A percentile compares a stretch with the other conserved stretches of the same genome.
Conservation (phyloP, 208 protist species). For the Leishmania guyanensis region DNA sequence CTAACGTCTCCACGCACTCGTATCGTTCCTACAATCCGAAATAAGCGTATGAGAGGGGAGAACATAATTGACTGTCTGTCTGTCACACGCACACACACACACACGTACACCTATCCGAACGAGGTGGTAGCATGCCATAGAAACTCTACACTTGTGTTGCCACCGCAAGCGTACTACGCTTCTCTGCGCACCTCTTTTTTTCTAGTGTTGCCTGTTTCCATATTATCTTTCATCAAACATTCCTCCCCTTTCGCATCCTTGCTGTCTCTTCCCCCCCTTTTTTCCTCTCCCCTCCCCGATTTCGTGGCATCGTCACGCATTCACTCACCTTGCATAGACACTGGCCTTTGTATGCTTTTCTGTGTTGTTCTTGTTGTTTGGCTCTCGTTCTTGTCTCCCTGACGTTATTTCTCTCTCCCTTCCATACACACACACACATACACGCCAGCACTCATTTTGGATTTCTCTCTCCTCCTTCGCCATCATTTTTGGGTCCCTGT, state of each 20-base stretch:
- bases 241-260: not conserved
- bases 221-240: not conserved
- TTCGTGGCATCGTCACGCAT: slow-evolving; percentile 2
- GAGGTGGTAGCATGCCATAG: not conserved
- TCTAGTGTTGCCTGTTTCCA: not conserved
- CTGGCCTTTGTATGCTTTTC: not conserved
- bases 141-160: not conserved
- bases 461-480: not conserved
- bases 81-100: slow-evolving; percentile 1
- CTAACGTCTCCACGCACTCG: not conserved
- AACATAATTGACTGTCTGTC: not conserved
- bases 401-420: not conserved
- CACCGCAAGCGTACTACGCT: not conserved
- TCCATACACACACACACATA: not conserved
- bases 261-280: not conserved
- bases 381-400: slow-evolving; percentile 1
- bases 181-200: slow-evolving; percentile 2
- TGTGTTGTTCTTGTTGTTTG: slow-evolving; percentile 5
- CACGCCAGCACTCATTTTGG: not conserved
- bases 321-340: not conserved
- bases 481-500: not conserved
- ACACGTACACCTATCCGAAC: not conserved
- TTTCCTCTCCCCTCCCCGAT: not conserved
- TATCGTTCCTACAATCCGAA: not conserved
- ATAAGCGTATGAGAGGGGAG: not conserved